Evolutionary conservation across 176 grass and related monocot species (phyloP).

Genomic region (Oryza meridionalis): DNA sequence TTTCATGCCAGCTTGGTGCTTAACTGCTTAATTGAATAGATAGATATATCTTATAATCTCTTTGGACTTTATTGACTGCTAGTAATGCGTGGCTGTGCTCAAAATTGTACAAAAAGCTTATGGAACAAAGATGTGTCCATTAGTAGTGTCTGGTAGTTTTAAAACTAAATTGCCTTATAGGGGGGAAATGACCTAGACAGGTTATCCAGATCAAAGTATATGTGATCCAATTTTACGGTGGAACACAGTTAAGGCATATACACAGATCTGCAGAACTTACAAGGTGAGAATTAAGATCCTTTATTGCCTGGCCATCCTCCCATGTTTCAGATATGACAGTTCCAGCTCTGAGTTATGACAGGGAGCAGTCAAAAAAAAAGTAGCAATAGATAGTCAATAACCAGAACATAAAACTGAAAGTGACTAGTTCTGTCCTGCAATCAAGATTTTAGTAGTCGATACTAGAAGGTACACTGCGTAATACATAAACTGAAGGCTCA

Average conservation of each 20-base stretch:
- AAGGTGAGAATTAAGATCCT: conserved; percentile 93
- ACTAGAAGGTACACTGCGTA: conserved; percentile 20
- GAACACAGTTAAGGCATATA: conserved; percentile 16
- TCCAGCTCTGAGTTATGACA: conserved; percentile 73
- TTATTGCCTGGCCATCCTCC: conserved; percentile 98
- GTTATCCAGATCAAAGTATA: conserved; percentile 33
- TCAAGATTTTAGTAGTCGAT: conserved; percentile 9
- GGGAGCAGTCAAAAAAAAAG: conserved; percentile 12
- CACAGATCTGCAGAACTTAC: conserved; percentile 55
- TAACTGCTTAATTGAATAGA: conserved; percentile 37
- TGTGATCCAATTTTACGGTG: conserved; percentile 4
- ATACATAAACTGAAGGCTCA: conserved; percentile 19
- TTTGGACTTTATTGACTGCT: neutral
- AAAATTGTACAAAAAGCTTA: conserved; percentile 25
- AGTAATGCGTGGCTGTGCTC: conserved; percentile 4
- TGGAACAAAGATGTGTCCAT: conserved; percentile 1
- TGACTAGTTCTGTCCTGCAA: neutral
- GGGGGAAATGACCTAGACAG: neutral
- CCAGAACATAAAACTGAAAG: conserved; percentile 10
- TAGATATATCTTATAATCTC: conserved; percentile 18
- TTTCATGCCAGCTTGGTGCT: conserved; percentile 19
- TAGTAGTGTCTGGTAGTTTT: conserved; percentile 17
- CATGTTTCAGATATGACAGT: conserved; percentile 97
- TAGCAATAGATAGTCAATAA: conserved; percentile 3
- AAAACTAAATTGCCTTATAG: neutral